Conservation (phyloP, 139 green algal species). For the Asterochloris sp. region DNA sequence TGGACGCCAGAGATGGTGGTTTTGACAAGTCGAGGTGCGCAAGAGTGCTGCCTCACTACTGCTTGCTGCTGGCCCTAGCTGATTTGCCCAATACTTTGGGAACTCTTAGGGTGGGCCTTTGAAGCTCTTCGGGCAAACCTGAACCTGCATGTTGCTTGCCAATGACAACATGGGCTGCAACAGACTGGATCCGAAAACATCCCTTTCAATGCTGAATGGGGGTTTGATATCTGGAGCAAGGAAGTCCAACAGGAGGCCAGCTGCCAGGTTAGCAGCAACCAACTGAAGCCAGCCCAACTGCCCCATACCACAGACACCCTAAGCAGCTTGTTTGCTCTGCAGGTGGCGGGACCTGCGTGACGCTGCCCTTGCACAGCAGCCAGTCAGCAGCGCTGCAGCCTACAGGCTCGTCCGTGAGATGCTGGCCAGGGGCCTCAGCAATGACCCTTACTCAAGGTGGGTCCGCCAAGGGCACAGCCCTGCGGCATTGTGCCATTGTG, state of each 20-base stretch:
- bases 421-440: conserved; percentile 15
- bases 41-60: neutral
- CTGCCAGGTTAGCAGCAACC: neutral
- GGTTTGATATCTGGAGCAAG: neutral
- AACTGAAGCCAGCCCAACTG: neutral
- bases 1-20: conserved; percentile 47
- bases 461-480: too few relatives aligned
- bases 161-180: neutral
- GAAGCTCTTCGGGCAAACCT: neutral
- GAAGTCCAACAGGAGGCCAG: neutral
- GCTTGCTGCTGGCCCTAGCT: neutral
- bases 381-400: conserved; percentile 16
- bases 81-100: neutral
- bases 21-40: conserved; percentile 36
- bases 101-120: neutral
- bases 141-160: neutral
- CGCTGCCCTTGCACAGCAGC: conserved; percentile 19
- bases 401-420: conserved; percentile 23
- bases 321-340: neutral
- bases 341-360: conserved; percentile 41
- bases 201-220: neutral
- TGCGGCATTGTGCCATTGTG: too few relatives aligned
- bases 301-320: neutral
- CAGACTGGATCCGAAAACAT: neutral
- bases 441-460: too few relatives aligned